These are phyloP conservation scores for Prunella vulgaris DNA, from an alignment of 257 asterid species.

Conservation along the genomic window DNA sequence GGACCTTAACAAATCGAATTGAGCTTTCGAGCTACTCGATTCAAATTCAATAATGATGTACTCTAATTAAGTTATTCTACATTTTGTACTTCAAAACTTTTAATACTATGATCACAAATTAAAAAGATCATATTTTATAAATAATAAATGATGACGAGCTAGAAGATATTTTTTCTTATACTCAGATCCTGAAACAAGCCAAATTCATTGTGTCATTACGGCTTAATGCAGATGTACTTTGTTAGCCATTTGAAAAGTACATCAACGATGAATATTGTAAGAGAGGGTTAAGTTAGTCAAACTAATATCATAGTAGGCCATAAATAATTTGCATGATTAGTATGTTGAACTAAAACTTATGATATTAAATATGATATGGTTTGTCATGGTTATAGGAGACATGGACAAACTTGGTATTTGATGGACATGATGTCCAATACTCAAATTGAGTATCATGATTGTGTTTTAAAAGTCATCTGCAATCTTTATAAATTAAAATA, in stretches of 20 bases:
- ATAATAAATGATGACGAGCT: no score
- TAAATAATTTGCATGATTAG: conserved; percentile 13
- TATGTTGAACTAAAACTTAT: background rate
- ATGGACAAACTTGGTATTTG: background rate
- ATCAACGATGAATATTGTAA: background rate
- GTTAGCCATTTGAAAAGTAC: conserved; percentile 1
- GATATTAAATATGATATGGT: background rate
- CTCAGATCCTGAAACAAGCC: background rate
- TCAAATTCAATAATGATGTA: no score
- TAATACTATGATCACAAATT: no score
- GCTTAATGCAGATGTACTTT: background rate
- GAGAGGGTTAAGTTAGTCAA: conserved; percentile 10
- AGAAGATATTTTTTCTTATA: no score
- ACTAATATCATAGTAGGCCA: conserved; percentile 11
- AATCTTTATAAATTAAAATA: no score
- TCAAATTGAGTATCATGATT: background rate
- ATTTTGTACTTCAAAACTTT: no score
- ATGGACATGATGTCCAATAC: background rate
- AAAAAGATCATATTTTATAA: no score
- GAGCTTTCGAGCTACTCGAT: no score
- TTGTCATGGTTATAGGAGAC: conserved; percentile 13
- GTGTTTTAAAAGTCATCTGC: background rate
- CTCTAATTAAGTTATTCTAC: no score
- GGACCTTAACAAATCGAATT: no score
- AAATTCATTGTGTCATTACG: background rate